phyloP scores from a whole-genome alignment of 371 early-diverging fungal species.

The Choanephora cucurbitarum region DNA sequence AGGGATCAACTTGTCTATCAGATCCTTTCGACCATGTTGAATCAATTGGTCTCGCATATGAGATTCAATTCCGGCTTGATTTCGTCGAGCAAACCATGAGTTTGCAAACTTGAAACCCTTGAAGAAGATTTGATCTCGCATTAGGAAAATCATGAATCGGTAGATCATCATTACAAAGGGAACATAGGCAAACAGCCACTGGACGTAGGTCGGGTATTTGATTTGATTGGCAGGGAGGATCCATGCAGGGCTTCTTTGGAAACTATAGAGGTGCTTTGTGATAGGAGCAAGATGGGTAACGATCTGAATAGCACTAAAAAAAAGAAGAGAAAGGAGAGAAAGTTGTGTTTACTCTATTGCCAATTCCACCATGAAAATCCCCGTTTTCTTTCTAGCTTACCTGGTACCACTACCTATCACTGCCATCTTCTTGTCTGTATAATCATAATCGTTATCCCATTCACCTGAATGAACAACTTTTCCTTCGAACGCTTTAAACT shows the following conservation, averaged over 20 bases:
- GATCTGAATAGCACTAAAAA: conserved; percentile 51
- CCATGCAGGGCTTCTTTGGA: conserved; percentile 54
- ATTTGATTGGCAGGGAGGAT: conserved; percentile 34
- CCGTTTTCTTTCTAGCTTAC: conserved; percentile 18
- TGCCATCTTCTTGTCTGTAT: conserved; percentile 53
- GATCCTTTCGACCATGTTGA: conserved; percentile 22
- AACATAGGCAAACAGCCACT: conserved; percentile 39
- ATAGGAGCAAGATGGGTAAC: conserved; percentile 42
- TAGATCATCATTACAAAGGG: conserved; percentile 38
- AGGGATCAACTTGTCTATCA: conserved; percentile 48
- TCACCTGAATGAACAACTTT: conserved; percentile 51
- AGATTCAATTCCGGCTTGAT: background rate
- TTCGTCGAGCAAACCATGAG: conserved; percentile 2
- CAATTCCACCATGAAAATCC: no score
- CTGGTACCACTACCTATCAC: conserved; percentile 60
- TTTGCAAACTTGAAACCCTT: background rate
- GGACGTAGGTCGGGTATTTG: conserved; percentile 23
- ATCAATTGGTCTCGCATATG: background rate
- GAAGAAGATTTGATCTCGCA: conserved; percentile 1
- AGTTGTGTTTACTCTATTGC: background rate
- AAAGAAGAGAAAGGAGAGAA: background rate
- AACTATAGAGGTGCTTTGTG: conserved; percentile 44
- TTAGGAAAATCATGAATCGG: conserved; percentile 17
- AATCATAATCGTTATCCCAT: conserved; percentile 51
- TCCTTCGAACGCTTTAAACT: conserved; percentile 49